Conservation (phyloP, 2,329 filamentous ascomycete species). For the Thielaviopsis euricoi region DNA sequence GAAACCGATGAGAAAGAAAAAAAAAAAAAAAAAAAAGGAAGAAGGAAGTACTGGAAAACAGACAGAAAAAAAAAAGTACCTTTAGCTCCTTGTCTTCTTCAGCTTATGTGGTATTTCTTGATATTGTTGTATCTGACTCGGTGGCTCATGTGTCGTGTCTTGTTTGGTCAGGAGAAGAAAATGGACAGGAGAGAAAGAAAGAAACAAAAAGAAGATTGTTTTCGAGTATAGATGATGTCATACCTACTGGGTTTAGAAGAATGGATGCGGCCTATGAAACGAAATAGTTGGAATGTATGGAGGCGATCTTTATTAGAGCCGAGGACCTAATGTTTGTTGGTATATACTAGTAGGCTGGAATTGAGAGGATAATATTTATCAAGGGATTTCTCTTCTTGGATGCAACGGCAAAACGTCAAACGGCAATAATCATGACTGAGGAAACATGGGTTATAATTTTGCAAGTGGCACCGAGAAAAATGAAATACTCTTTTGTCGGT, state of each 20-base stretch:
- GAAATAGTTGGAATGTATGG: neutral
- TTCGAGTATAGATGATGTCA: neutral
- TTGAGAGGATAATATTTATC: neutral
- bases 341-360: neutral
- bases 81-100: neutral
- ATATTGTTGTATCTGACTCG: neutral
- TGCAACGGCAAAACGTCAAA: too few species aligned
- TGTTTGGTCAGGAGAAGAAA: too few species aligned
- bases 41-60: neutral
- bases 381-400: neutral
- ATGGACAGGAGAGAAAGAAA: too few species aligned
- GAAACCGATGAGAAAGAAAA: too few species aligned
- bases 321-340: neutral
- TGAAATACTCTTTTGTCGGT: too few species aligned
- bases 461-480: too few species aligned
- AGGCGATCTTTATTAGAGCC: neutral
- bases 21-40: neutral
- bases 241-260: neutral
- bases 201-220: neutral
- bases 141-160: too few species aligned
- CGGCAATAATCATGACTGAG: too few species aligned
- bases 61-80: neutral
- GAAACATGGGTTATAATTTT: too few species aligned
- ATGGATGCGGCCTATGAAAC: neutral
- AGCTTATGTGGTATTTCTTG: neutral